Percentiles rank a stretch among this genome's conserved stretches.
Evolutionary conservation across 2,329 filamentous ascomycete species (phyloP).

Genomic region (Penicillium hordei): DNA sequence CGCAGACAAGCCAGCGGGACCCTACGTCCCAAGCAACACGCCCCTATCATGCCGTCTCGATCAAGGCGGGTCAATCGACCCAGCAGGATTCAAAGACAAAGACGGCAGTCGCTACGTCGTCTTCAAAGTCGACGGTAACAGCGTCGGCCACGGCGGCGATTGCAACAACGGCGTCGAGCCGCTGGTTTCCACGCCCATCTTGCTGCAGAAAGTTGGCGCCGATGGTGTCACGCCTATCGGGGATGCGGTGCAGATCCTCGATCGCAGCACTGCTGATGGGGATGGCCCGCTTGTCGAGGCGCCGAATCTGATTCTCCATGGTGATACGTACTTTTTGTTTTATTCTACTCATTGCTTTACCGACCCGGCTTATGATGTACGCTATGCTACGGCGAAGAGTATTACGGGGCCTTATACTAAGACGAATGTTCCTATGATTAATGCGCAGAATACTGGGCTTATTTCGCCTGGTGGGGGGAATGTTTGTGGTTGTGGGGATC

Average conservation of each 20-base stretch:
- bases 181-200: slow-evolving; percentile 38
- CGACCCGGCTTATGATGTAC: slow-evolving; percentile 57
- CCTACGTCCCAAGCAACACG: slow-evolving; percentile 50
- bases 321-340: slow-evolving; percentile 58
- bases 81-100: slow-evolving; percentile 58
- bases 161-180: slow-evolving; percentile 49
- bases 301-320: slow-evolving; percentile 52
- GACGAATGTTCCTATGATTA: slow-evolving; percentile 34
- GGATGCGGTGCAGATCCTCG: slow-evolving; percentile 56
- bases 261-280: slow-evolving; percentile 56
- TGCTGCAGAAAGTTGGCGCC: slow-evolving; percentile 41
- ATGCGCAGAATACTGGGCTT: slow-evolving; percentile 33
- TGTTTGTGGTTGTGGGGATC: slow-evolving; percentile 33
- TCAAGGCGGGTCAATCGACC: slow-evolving; percentile 63
- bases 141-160: slow-evolving; percentile 48
- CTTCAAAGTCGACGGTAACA: slow-evolving; percentile 68
- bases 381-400: slow-evolving; percentile 54
- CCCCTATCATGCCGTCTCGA: slow-evolving; percentile 56
- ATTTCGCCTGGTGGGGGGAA: slow-evolving; percentile 36
- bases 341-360: slow-evolving; percentile 63
- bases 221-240: slow-evolving; percentile 57
- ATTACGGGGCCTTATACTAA: slow-evolving; percentile 43
- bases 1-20: slow-evolving; percentile 48
- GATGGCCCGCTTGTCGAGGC: slow-evolving; percentile 66
- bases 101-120: slow-evolving; percentile 58